phyloP scores from a whole-genome alignment of 2,329 filamentous ascomycete species.

The Xylaria sp. region DNA sequence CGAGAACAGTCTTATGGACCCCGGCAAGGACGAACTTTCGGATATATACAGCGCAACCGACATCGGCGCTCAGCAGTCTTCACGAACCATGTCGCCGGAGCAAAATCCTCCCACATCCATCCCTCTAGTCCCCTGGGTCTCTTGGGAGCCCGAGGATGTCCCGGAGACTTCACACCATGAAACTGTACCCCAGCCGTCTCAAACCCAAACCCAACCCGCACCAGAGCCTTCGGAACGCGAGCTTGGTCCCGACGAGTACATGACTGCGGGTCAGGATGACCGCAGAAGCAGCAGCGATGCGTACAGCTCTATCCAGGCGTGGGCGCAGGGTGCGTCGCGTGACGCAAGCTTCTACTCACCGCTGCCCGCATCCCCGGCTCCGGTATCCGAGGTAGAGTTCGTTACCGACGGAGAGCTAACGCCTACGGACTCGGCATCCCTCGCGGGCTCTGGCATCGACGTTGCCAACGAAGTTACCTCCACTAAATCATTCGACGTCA shows the following conservation, averaged over 20 bases:
- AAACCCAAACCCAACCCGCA: conserved; percentile 39
- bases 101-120: not conserved
- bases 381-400: conserved; percentile 63
- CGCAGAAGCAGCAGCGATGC: conserved; percentile 49
- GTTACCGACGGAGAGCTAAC: conserved; percentile 66
- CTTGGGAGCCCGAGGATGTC: conserved; percentile 48
- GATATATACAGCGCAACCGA: conserved; percentile 70
- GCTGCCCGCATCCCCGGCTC: conserved; percentile 63
- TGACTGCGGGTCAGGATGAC: conserved; percentile 63
- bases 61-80: conserved; percentile 45
- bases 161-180: not conserved
- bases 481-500: conserved; percentile 60
- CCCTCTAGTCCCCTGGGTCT: conserved; percentile 45
- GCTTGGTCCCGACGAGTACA: conserved; percentile 60
- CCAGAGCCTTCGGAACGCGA: conserved; percentile 53
- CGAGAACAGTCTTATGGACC: conserved; percentile 57
- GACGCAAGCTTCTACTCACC: conserved; percentile 69
- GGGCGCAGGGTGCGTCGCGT: conserved; percentile 66
- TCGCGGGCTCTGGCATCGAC: conserved; percentile 64
- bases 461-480: conserved; percentile 57
- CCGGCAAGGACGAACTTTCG: conserved; percentile 61
- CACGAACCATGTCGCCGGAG: conserved; percentile 17
- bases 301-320: conserved; percentile 72
- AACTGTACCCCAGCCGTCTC: not conserved
- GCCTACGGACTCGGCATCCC: conserved; percentile 68